Evolutionary conservation across 2,329 filamentous ascomycete genomes (phyloP).

Genomic region (Sporothrix protearum): DNA sequence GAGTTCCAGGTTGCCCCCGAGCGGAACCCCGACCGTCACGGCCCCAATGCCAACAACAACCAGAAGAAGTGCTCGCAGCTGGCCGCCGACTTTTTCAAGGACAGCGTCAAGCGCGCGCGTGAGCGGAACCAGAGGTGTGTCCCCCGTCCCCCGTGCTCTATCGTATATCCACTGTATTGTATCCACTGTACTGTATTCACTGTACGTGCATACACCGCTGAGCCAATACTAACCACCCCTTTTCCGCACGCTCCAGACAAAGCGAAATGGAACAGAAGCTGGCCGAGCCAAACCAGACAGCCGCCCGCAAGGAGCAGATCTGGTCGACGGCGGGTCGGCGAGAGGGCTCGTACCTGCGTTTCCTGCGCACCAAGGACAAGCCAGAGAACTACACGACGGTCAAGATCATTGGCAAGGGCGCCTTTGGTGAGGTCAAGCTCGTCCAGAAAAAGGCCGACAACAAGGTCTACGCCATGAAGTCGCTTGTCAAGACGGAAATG

Average conservation of each 20-base stretch:
- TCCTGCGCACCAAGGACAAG: conserved; percentile 87
- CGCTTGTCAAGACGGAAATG: conserved; percentile 98
- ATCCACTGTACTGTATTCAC: too few species aligned
- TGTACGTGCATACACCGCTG: background rate
- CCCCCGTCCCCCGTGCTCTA: background rate
- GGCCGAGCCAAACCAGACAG: conserved; percentile 68
- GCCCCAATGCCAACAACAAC: conserved; percentile 62
- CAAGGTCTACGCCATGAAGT: conserved; percentile 98
- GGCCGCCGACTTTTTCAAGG: conserved; percentile 93
- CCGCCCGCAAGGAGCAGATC: conserved; percentile 76
- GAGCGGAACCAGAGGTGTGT: conserved; percentile 86
- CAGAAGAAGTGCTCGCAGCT: conserved; percentile 66
- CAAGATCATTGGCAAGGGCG: conserved; percentile 98
- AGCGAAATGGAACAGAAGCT: conserved; percentile 88
- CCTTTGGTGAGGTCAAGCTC: conserved; percentile 96
- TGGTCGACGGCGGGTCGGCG: conserved; percentile 80
- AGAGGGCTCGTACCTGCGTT: conserved; percentile 89
- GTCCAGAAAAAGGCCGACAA: conserved; percentile 95
- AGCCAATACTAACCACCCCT: background rate
- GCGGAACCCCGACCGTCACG: conserved; percentile 78
- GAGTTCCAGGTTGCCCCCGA: conserved; percentile 78
- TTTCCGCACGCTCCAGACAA: conserved; percentile 54
- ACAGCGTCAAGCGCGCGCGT: conserved; percentile 92
- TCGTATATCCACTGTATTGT: too few species aligned
- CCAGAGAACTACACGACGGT: conserved; percentile 93